A percentile compares a stretch with the other conserved stretches of the same genome.
Conservation (phyloP, 345 rosid genomes). For the Sisymbrium altissimum region DNA sequence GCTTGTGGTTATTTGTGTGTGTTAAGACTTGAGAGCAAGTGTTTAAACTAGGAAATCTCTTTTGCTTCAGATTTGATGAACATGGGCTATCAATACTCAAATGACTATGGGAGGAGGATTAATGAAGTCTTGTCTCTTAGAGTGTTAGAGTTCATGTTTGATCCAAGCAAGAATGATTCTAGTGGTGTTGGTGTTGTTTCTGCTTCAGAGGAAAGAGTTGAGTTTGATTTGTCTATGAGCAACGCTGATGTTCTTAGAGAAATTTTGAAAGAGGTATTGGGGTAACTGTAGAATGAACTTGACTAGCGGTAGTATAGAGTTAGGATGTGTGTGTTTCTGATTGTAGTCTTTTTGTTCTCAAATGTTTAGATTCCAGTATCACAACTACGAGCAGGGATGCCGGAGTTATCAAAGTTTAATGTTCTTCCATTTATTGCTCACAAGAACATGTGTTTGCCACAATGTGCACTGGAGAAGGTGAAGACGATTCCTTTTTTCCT, state of each 20-base stretch:
- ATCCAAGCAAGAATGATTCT: conserved; percentile 9
- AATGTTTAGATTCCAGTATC: conserved; percentile 27
- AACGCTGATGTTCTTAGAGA: conserved; percentile 15
- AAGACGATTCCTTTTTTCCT: neutral
- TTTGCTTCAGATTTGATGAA: conserved; percentile 27
- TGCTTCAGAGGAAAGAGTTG: conserved; percentile 5
- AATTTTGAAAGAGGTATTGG: conserved; percentile 28
- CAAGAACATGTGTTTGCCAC: conserved; percentile 30
- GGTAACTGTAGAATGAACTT: neutral
- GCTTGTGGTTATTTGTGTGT: neutral
- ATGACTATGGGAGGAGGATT: conserved; percentile 28
- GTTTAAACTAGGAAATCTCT: neutral
- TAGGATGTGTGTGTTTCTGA: neutral
- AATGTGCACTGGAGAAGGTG: conserved; percentile 32
- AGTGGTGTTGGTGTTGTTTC: neutral
- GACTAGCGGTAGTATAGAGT: neutral
- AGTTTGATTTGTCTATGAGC: conserved; percentile 27
- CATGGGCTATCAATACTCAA: conserved; percentile 15
- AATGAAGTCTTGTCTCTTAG: conserved; percentile 29
- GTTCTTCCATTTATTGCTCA: conserved; percentile 33
- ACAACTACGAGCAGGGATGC: conserved; percentile 26
- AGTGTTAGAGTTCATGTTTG: conserved; percentile 30
- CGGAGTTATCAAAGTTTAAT: conserved; percentile 28
- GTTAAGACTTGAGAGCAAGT: neutral
- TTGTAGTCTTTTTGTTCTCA: neutral